phyloP scores from a whole-genome alignment of 345 rosid species.

The Moricandia moricandioides region DNA sequence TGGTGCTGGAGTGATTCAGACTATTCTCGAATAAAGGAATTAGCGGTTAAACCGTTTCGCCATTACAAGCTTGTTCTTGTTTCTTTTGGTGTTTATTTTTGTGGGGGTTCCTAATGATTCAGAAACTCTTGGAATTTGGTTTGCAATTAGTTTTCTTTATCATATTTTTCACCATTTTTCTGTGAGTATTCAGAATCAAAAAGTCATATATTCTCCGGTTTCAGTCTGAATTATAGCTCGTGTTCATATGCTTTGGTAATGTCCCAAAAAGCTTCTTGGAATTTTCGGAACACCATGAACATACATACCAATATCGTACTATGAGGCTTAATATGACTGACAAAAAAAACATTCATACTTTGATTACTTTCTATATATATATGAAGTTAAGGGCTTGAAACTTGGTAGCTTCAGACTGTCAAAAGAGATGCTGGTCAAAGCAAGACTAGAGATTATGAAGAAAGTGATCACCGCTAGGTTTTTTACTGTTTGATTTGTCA shows the following conservation, averaged over 20 bases:
- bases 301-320: neutral
- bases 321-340: neutral
- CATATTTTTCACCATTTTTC: neutral
- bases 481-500: neutral
- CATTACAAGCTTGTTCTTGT: neutral
- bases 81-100: neutral
- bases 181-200: neutral
- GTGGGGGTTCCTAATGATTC: neutral
- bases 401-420: neutral
- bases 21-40: constrained; percentile 52
- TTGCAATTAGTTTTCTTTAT: constrained; percentile 9
- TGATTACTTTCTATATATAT: too few relatives aligned
- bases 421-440: neutral
- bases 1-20: constrained; percentile 85
- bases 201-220: constrained; percentile 17
- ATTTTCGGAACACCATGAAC: neutral
- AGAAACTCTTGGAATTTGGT: constrained; percentile 1
- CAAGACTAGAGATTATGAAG: neutral
- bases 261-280: neutral
- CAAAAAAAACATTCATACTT: neutral
- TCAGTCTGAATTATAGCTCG: neutral
- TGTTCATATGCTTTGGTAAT: neutral
- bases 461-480: neutral
- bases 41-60: neutral
- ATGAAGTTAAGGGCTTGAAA: neutral